These are phyloP conservation scores for Thyridium curvatum DNA, from an alignment of 2,329 filamentous ascomycete species.

Conservation along the genomic window DNA sequence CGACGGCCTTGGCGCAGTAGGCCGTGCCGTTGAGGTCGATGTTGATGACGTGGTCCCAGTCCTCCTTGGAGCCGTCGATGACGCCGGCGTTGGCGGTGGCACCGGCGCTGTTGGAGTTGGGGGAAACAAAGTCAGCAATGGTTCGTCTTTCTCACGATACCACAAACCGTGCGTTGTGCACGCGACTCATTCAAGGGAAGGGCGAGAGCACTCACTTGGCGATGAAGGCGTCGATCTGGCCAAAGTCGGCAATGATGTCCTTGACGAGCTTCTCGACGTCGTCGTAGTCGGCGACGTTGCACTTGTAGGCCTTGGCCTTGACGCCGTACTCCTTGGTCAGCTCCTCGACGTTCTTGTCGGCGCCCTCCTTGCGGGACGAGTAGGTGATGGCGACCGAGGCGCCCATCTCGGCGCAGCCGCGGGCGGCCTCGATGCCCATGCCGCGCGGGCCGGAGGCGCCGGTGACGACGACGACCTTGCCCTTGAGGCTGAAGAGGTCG, in stretches of 20 bases:
- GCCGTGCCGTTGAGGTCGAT: constrained; percentile 73
- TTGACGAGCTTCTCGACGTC: constrained; percentile 44
- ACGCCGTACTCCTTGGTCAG: constrained; percentile 61
- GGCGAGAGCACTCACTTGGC: constrained; percentile 27
- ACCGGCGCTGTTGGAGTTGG: too few relatives aligned
- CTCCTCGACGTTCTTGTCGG: constrained; percentile 58
- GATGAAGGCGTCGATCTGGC: constrained; percentile 70
- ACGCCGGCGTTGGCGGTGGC: constrained; percentile 58
- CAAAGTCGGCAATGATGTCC: constrained; percentile 57
- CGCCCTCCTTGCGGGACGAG: constrained; percentile 62
- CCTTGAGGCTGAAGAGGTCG: constrained; percentile 67
- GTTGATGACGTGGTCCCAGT: constrained; percentile 60
- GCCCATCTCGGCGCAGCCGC: constrained; percentile 65
- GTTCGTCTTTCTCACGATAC: too few relatives aligned
- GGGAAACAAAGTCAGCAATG: too few relatives aligned
- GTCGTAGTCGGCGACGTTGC: constrained; percentile 50
- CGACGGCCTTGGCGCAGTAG: constrained; percentile 69
- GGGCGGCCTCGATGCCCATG: constrained; percentile 63
- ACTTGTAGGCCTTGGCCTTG: constrained; percentile 57
- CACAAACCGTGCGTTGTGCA: too few relatives aligned
- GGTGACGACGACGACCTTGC: constrained; percentile 65
- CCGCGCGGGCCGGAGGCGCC: constrained; percentile 64
- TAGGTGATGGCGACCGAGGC: constrained; percentile 68
- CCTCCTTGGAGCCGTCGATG: constrained; percentile 56
- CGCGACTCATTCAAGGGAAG: too few relatives aligned